Percentiles rank a stretch among this genome's conserved stretches.
phyloP scores from a whole-genome alignment of 345 rosid species.

The Acer yangbiense region DNA sequence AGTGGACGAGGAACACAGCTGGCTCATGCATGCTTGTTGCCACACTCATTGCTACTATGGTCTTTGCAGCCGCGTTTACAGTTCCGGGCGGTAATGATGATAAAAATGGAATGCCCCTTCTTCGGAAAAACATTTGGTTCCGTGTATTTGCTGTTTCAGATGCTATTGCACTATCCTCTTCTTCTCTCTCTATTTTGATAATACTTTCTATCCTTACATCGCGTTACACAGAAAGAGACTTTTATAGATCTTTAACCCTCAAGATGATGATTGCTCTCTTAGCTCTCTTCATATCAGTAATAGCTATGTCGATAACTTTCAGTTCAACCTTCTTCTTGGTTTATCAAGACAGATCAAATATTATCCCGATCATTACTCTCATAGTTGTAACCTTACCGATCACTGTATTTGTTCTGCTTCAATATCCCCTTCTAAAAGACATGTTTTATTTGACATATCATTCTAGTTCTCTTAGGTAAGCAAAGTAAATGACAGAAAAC shows the following conservation, averaged over 20 bases:
- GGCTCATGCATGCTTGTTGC: conserved; percentile 21
- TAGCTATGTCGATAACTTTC: conserved; percentile 6
- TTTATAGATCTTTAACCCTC: background rate
- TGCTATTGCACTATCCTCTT: background rate
- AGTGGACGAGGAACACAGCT: conserved; percentile 20
- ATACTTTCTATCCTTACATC: conserved; percentile 14
- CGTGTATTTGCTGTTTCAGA: background rate
- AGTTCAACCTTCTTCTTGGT: background rate
- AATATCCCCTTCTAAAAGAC: background rate
- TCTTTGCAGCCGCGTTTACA: conserved; percentile 5
- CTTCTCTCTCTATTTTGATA: background rate
- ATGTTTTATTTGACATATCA: background rate
- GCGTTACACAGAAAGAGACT: background rate
- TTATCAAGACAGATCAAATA: background rate
- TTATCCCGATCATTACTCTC: too few relatives aligned
- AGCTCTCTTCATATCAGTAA: conserved; percentile 7
- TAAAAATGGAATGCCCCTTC: background rate
- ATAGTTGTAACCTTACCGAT: background rate
- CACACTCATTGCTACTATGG: conserved; percentile 10
- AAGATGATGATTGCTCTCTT: background rate
- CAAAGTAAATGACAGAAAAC: too few relatives aligned
- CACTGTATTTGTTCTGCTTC: background rate
- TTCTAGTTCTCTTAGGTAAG: background rate
- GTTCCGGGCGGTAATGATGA: background rate
- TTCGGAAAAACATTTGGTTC: background rate